Conservation (phyloP, 1,139 yeast genomes). For the Yamadazyma atmosphaerica region DNA sequence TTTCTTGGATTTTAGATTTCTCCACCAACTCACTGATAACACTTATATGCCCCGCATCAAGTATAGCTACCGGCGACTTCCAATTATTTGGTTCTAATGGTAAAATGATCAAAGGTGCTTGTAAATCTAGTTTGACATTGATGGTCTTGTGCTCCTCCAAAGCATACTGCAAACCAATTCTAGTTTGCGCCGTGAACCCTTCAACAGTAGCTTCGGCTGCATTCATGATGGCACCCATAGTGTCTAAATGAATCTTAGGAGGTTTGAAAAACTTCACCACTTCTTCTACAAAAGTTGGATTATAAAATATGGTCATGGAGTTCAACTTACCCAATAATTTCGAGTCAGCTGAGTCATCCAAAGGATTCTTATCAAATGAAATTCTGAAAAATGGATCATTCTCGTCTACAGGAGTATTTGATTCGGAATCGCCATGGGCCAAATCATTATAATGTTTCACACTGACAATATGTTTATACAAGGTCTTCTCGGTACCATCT, state of each 20-base stretch:
- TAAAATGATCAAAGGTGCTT: constrained; percentile 88
- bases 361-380: constrained; percentile 81
- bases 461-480: constrained; percentile 85
- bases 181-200: constrained; percentile 84
- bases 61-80: constrained; percentile 84
- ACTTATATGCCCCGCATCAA: constrained; percentile 96
- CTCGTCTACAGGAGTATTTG: constrained; percentile 9
- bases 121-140: constrained; percentile 80
- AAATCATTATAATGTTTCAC: constrained; percentile 53
- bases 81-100: constrained; percentile 81
- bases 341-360: constrained; percentile 82
- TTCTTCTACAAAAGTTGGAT: constrained; percentile 76
- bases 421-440: constrained; percentile 5
- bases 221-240: constrained; percentile 87
- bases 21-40: constrained; percentile 81
- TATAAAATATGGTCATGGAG: constrained; percentile 88
- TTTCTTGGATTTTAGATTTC: constrained; percentile 63
- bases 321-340: constrained; percentile 69
- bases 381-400: constrained; percentile 76
- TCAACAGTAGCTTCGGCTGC: constrained; percentile 97
- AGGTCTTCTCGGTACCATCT: constrained; percentile 75
- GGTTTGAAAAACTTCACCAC: constrained; percentile 78
- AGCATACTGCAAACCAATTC: constrained; percentile 91
- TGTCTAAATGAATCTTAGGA: constrained; percentile 81
- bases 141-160: constrained; percentile 92